Evolutionary conservation across 768 basidiomycete species (phyloP), one percentile per base, ranked within the genome.

Genomic region (Tubosaeta sp.): DNA sequence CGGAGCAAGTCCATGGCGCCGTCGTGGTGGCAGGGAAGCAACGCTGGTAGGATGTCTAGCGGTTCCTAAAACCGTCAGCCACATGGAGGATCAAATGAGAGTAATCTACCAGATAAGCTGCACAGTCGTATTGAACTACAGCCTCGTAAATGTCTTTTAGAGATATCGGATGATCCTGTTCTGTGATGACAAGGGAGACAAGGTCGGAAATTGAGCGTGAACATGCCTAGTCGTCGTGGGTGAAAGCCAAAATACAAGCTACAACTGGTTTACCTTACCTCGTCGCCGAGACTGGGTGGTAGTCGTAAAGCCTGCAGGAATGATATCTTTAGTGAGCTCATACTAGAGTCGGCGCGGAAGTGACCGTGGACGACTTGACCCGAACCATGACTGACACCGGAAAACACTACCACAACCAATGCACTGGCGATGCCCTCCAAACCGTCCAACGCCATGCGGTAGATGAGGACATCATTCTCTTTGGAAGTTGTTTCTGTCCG

Each of bases 401-500:
- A n/a, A n/a, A n/a, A n/a, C n/a, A n/a, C n/a, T n/a, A n/a, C n/a
- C n/a, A 74, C 49, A 71, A 62, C 0, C 51, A 67, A 16, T 74
- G 73, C 55, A 78, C 77, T 0, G 80, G 80, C 11, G 62, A 60
- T 6, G 88, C 88, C 0, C 70, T 85, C 19, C 69, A 74, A 3
- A 89, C 85, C 0, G 82, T 75, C 14, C 66, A 79, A 22, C 68
- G 64, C 0, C 87, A 86, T 35, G 52, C 65, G 17, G 60, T 55
- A 12, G 71, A 76, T 3, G 66, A 76, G 59, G 77, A 82, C 48
- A 81, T 88, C 55, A 84, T 80, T 1, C 73, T 92, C 22, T 91
- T 88, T 57, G 83, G 75, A 10, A 77, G 80, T 48, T 88, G 85
- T 63, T 88, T 88, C 62, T 90, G 88, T 63, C 87, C 88, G 0